Base-by-base conservation (phyloP, 2,329 filamentous ascomycete genomes). In the Neopestalotiopsis rosae region DNA sequence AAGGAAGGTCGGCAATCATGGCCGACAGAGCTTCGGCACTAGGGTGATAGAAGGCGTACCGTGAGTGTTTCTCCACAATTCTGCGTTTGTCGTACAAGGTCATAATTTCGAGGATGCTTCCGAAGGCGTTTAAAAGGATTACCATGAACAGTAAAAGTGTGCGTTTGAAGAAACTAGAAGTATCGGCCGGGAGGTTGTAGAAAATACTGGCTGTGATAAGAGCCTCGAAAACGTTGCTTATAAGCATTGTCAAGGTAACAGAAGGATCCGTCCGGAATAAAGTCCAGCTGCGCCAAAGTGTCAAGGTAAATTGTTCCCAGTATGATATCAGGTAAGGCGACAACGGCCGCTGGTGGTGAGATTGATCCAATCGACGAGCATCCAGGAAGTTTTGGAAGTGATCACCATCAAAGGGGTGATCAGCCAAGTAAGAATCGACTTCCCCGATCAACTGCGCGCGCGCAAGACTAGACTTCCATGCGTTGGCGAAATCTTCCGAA, bases 1-100 rank as follows among this genome's bases (percentile, higher is more conserved):
- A 88, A 0, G 90, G 89, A 72, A 90, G 82, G 69, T 91, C 90
- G 30, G 83, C 87, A 56, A 91, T 78, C 86, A 90, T 90, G 34
- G 87, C 90, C 2, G 89, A 87, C 63, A 89, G 84, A 2, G 90
- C 88, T 80, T 92, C 89, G 6, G 61, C 52, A 4, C 49, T 65
- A 2, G 52, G 58, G 24, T 62, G 34, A 49, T 68, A 68, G 13
- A 68, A 72, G 6, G 81, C 81, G 70, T 83, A 85, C 1, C 77
- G 79, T 20, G 79, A 77, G 64, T 85, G 83, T 69, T 84, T 85
- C 70, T 83, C 81, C 12, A 85, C 80, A 57, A 86, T 84, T 3
- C 61, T 61, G 2, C 67, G 61, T 12, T 65, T 34, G 20, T 61
- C 61, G 34, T 65, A 68, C 12, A 64, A 32, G 5, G 67, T 68